phyloP scores from a whole-genome alignment of 2,329 filamentous ascomycete species.

The Penicillium brasilianum region DNA sequence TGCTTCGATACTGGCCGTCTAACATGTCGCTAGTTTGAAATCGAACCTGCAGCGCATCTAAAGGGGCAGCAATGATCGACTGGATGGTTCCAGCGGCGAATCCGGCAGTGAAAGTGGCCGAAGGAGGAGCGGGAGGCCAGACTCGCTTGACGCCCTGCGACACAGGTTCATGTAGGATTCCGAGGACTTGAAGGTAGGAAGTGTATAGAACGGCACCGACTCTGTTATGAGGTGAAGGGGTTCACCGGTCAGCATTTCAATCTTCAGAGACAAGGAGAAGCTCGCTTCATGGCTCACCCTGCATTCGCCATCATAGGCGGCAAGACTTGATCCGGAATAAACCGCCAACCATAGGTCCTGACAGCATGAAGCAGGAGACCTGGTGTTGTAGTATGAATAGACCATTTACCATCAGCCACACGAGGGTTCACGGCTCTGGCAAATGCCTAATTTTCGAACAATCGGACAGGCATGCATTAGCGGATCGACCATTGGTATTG shows the following conservation, averaged over 20 bases:
- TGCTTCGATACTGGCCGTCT: slow-evolving; percentile 63
- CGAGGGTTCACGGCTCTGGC: slow-evolving; percentile 67
- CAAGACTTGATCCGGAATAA: slow-evolving; percentile 68
- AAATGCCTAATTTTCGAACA: slow-evolving; percentile 55
- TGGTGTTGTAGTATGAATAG: slow-evolving; percentile 65
- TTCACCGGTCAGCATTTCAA: background rate
- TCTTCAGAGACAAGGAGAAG: background rate
- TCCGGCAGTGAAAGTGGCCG: slow-evolving; percentile 63
- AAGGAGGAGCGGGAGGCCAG: slow-evolving; percentile 62
- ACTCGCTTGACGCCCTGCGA: slow-evolving; percentile 62
- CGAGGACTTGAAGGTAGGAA: slow-evolving; percentile 65
- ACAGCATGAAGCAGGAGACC: slow-evolving; percentile 66
- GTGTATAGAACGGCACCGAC: slow-evolving; percentile 68
- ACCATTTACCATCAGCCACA: slow-evolving; percentile 55
- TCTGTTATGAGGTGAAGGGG: slow-evolving; percentile 34
- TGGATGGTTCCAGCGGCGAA: slow-evolving; percentile 64
- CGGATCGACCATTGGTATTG: slow-evolving; percentile 6
- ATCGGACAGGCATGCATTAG: slow-evolving; percentile 19
- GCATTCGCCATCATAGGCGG: slow-evolving; percentile 68
- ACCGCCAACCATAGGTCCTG: slow-evolving; percentile 65
- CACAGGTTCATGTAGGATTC: slow-evolving; percentile 62
- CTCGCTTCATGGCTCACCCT: slow-evolving; percentile 45
- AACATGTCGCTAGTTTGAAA: slow-evolving; percentile 64
- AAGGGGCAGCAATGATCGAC: slow-evolving; percentile 65
- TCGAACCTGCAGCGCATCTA: slow-evolving; percentile 67